Evolutionary conservation across 2,329 filamentous ascomycete genomes (phyloP).

Genomic region (Seiridium unicorne): DNA sequence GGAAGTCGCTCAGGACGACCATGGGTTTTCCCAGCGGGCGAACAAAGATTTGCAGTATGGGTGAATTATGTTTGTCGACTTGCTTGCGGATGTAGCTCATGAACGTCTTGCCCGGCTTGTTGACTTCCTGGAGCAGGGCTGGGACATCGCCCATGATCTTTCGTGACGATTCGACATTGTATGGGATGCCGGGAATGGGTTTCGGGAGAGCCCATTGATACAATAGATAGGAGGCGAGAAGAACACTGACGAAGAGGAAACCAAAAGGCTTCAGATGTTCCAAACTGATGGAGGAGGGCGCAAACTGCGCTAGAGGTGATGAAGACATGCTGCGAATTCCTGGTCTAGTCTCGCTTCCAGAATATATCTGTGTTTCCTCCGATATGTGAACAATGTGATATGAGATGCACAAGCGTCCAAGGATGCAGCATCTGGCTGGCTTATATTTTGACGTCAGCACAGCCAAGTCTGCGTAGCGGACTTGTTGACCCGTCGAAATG

Average conservation of each 20-base stretch:
- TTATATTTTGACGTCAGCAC: no score
- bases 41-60: slow-evolving; percentile 33
- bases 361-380: not conserved
- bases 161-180: slow-evolving; percentile 12
- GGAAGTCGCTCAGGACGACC: slow-evolving; percentile 30
- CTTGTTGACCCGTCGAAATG: no score
- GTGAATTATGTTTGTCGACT: slow-evolving; percentile 10
- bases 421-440: no score
- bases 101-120: slow-evolving; percentile 5
- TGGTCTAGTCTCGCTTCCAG: no score
- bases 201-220: slow-evolving; percentile 23
- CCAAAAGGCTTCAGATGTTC: not conserved
- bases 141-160: slow-evolving; percentile 12
- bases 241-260: not conserved
- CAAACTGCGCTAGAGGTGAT: not conserved
- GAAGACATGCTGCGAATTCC: not conserved
- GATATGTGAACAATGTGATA: no score
- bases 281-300: not conserved
- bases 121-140: not conserved
- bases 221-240: not conserved
- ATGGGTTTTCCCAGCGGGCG: slow-evolving; percentile 28
- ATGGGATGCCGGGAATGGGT: slow-evolving; percentile 15
- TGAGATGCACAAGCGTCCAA: no score
- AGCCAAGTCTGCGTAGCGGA: no score
- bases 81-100: slow-evolving; percentile 6